Evolutionary conservation across 2,329 filamentous ascomycete species (phyloP).

Genomic region (Sodiomyces alkalinus): DNA sequence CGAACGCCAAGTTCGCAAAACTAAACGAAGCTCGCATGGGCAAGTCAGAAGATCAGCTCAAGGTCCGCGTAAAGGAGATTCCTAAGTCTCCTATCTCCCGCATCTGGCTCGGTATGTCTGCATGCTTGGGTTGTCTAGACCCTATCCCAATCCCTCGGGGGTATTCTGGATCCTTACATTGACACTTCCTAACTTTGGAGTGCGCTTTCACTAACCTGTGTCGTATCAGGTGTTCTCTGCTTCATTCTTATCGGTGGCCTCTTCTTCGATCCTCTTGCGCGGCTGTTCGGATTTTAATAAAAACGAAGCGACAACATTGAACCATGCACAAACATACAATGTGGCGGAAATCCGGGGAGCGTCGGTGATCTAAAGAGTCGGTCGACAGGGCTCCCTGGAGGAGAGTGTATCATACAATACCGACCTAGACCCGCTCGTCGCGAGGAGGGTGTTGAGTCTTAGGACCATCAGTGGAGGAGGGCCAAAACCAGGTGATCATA

Average conservation of each 20-base stretch:
- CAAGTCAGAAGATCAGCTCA: constrained; percentile 50
- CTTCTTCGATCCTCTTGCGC: constrained; percentile 40
- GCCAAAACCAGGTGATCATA: too few relatives aligned
- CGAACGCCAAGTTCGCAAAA: constrained; percentile 66
- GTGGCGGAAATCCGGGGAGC: too few relatives aligned
- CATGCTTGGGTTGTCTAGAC: not conserved
- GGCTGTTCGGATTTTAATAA: constrained; percentile 26
- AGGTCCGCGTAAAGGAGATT: constrained; percentile 41
- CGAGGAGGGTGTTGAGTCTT: too few relatives aligned
- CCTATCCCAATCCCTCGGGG: not conserved
- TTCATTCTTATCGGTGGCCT: constrained; percentile 48
- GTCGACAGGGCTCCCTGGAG: too few relatives aligned
- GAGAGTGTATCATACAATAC: too few relatives aligned
- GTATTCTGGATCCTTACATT: too few relatives aligned
- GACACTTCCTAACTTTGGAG: not conserved
- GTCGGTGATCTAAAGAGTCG: too few relatives aligned
- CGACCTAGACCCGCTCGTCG: too few relatives aligned
- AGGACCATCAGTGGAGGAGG: too few relatives aligned
- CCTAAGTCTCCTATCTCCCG: constrained; percentile 47
- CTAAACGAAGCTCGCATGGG: constrained; percentile 60
- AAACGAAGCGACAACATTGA: constrained; percentile 1
- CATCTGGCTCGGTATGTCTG: constrained; percentile 43
- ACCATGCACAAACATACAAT: not conserved
- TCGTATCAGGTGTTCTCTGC: constrained; percentile 31
- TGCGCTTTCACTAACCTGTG: constrained; percentile 3